Evolutionary conservation across 306 rosid species (phyloP).

Genomic region (Quillaja saponaria): DNA sequence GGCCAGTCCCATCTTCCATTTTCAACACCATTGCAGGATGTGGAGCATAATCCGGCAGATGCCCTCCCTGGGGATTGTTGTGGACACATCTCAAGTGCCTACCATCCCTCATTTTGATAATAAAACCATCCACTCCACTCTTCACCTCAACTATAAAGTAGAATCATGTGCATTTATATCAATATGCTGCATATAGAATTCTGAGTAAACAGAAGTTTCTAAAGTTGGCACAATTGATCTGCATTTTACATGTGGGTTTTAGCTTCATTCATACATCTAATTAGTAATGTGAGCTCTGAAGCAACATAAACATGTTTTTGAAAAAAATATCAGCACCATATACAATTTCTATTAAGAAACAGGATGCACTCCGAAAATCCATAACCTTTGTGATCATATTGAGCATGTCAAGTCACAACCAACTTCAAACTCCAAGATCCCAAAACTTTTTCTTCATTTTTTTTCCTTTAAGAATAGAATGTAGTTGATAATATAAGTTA

Average conservation of each 20-base stretch:
- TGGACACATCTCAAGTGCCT: constrained; percentile 85
- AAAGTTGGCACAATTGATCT: neutral
- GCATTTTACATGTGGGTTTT: neutral
- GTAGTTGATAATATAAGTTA: neutral
- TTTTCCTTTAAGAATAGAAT: neutral
- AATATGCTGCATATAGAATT: neutral
- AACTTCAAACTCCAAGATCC: neutral
- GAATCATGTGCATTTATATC: constrained; percentile 21
- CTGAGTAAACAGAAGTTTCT: no score
- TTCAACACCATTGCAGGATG: constrained; percentile 97
- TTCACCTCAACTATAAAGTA: constrained; percentile 87
- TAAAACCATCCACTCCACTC: constrained; percentile 93
- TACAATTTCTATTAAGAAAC: neutral
- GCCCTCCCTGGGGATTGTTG: constrained; percentile 95
- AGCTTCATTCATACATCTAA: neutral
- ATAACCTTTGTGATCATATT: neutral
- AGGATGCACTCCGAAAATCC: neutral
- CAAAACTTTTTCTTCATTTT: no score
- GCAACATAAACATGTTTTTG: neutral
- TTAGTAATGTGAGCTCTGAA: no score
- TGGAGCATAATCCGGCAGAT: constrained; percentile 93
- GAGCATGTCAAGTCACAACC: neutral
- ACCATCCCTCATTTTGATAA: constrained; percentile 97
- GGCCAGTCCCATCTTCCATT: constrained; percentile 97
- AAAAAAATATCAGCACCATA: neutral